Conservation (phyloP, 148 eudicot species). For the Pouteria glomerata region DNA sequence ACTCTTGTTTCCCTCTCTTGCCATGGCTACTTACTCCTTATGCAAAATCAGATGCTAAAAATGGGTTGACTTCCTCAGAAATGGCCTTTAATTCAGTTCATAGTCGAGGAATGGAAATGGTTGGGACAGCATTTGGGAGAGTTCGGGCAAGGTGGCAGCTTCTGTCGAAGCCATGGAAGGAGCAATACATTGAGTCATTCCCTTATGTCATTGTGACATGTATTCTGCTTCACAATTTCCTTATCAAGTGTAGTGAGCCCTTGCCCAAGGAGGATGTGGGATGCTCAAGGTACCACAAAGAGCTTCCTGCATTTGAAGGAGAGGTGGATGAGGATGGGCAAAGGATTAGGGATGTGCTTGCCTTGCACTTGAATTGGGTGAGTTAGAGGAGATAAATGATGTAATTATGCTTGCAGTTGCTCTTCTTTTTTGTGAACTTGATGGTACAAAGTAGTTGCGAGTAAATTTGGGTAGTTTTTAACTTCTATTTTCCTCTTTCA, state of each 20-base stretch:
- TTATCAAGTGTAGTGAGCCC: slow-evolving; percentile 68
- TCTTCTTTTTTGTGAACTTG: neutral
- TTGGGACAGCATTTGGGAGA: slow-evolving; percentile 51
- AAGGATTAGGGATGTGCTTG: slow-evolving; percentile 61
- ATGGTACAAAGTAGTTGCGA: neutral
- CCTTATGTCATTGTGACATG: slow-evolving; percentile 67
- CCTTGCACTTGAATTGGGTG: slow-evolving; percentile 59
- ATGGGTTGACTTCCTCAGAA: slow-evolving; percentile 28
- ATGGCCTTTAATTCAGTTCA: slow-evolving; percentile 67
- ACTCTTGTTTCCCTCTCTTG: slow-evolving; percentile 65
- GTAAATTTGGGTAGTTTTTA: slow-evolving; percentile 3
- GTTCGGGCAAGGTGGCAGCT: slow-evolving; percentile 64
- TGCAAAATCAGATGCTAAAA: slow-evolving; percentile 11
- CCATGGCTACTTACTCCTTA: slow-evolving; percentile 84
- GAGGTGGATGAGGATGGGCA: slow-evolving; percentile 48
- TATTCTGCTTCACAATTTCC: slow-evolving; percentile 80
- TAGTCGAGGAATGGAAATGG: slow-evolving; percentile 47
- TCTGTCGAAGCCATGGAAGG: slow-evolving; percentile 60
- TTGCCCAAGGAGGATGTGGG: slow-evolving; percentile 41
- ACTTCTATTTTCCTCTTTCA: slow-evolving; percentile 5
- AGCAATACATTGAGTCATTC: slow-evolving; percentile 66
- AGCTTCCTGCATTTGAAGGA: slow-evolving; percentile 38
- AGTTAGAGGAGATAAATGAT: slow-evolving; percentile 37
- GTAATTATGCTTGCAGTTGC: neutral
- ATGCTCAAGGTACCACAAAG: slow-evolving; percentile 19